phyloP scores from a whole-genome alignment of 305 asterid species.

The Fraxinus sp. region DNA sequence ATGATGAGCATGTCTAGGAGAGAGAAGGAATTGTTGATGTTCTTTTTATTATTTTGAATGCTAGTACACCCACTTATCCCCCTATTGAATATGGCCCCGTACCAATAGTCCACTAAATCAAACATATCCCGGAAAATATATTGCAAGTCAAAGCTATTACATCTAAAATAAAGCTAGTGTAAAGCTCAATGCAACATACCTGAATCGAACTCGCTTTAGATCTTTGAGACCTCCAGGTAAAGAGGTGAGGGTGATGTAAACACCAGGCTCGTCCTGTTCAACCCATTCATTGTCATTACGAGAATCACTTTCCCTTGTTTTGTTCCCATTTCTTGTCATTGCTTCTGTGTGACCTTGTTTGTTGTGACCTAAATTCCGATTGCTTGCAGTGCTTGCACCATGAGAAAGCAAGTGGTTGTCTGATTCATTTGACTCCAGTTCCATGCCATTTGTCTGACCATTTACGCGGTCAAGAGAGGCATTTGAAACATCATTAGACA shows the following conservation, averaged over 20 bases:
- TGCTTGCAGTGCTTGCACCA: constrained; percentile 54
- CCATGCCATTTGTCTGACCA: constrained; percentile 49
- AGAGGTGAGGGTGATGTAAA: constrained; percentile 91
- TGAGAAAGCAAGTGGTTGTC: constrained; percentile 50
- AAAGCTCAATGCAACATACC: constrained; percentile 49
- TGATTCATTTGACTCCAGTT: constrained; percentile 50
- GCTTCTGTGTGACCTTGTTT: constrained; percentile 59
- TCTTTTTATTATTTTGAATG: background rate
- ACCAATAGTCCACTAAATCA: constrained; percentile 1
- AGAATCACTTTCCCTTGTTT: constrained; percentile 65
- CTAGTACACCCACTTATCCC: background rate
- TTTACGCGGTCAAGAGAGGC: constrained; percentile 43
- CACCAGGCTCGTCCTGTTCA: constrained; percentile 98
- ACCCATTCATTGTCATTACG: constrained; percentile 87
- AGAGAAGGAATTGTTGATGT: background rate
- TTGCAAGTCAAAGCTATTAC: background rate
- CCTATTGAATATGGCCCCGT: background rate
- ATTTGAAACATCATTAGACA: constrained; percentile 44
- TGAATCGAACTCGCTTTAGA: constrained; percentile 97
- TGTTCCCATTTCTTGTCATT: constrained; percentile 56
- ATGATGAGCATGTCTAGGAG: background rate
- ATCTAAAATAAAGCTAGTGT: background rate
- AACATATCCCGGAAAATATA: background rate
- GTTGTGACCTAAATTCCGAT: constrained; percentile 56
- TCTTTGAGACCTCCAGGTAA: constrained; percentile 92